Conservation (phyloP, 2,329 filamentous ascomycete species). For the Chrysoporthe austroafricana region DNA sequence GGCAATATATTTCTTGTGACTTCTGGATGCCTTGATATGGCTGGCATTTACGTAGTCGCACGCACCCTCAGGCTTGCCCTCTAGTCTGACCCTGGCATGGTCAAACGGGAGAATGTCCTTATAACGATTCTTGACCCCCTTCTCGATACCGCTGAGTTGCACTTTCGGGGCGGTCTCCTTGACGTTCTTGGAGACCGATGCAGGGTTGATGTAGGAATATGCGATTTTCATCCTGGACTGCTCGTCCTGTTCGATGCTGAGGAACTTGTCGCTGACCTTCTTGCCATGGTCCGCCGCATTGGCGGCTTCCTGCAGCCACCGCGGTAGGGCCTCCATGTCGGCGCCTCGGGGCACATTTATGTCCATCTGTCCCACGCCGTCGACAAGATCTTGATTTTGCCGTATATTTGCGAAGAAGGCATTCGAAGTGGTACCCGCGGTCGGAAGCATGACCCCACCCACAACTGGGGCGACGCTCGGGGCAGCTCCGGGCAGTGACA, state of each 20-base stretch:
- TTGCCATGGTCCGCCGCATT: slow-evolving; percentile 74
- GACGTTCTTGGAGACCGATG: slow-evolving; percentile 37
- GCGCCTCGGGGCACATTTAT: slow-evolving; percentile 52
- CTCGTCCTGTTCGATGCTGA: slow-evolving; percentile 82
- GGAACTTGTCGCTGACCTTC: slow-evolving; percentile 78
- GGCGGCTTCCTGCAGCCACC: slow-evolving; percentile 75
- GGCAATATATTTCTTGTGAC: slow-evolving; percentile 92
- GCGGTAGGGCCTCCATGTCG: slow-evolving; percentile 60
- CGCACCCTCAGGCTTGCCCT: slow-evolving; percentile 65
- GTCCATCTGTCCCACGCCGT: slow-evolving; percentile 86
- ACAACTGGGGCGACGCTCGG: slow-evolving; percentile 72
- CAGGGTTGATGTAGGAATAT: slow-evolving; percentile 55
- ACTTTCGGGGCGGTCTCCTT: slow-evolving; percentile 46
- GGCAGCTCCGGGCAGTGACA: slow-evolving; percentile 52
- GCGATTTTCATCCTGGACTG: slow-evolving; percentile 91
- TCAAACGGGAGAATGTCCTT: slow-evolving; percentile 98
- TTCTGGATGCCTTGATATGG: slow-evolving; percentile 77
- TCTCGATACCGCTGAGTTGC: slow-evolving; percentile 89
- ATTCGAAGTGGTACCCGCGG: slow-evolving; percentile 69
- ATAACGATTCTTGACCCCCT: slow-evolving; percentile 93
- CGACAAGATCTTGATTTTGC: slow-evolving; percentile 93
- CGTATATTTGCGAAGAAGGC: slow-evolving; percentile 96
- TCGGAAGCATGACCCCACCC: slow-evolving; percentile 84
- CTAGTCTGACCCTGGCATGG: slow-evolving; percentile 82
- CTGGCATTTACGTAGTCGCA: slow-evolving; percentile 98